These are phyloP conservation scores for Gonium pectorale DNA, from an alignment of 139 green algal species.

Conservation along the genomic window DNA sequence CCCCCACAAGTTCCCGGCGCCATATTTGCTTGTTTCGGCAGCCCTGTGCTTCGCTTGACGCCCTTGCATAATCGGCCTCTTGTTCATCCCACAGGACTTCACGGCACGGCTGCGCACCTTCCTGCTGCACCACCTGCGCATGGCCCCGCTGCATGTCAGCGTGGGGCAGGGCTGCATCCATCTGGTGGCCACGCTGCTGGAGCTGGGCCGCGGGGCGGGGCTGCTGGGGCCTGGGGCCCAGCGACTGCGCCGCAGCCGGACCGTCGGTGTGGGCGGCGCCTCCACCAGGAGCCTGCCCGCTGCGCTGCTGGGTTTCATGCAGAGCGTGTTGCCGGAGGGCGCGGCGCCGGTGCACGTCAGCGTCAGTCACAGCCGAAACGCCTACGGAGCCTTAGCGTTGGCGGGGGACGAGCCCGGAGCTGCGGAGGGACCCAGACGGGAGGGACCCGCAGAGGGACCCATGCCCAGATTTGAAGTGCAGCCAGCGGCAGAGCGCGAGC, in stretches of 20 bases:
- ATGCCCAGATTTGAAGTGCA: background rate
- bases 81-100: background rate
- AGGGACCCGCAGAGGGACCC: background rate
- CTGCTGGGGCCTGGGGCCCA: background rate
- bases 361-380: background rate
- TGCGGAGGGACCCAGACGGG: background rate
- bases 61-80: background rate
- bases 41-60: background rate
- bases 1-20: background rate
- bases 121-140: background rate
- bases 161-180: slow-evolving; percentile 8
- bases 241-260: background rate
- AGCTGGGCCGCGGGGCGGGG: slow-evolving; percentile 8
- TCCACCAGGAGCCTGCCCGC: background rate
- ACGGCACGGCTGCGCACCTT: background rate
- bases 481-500: background rate
- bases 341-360: background rate
- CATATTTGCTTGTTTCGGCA: background rate
- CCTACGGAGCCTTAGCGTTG: background rate
- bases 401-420: background rate
- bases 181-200: slow-evolving; percentile 14
- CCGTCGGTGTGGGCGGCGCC: background rate
- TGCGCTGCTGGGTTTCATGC: slow-evolving; percentile 13
- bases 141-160: slow-evolving; percentile 2
- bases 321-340: background rate